Percentiles rank a stretch among this genome's conserved stretches.
Conservation (phyloP, 345 rosid species). For the Lumnitzera littorea region DNA sequence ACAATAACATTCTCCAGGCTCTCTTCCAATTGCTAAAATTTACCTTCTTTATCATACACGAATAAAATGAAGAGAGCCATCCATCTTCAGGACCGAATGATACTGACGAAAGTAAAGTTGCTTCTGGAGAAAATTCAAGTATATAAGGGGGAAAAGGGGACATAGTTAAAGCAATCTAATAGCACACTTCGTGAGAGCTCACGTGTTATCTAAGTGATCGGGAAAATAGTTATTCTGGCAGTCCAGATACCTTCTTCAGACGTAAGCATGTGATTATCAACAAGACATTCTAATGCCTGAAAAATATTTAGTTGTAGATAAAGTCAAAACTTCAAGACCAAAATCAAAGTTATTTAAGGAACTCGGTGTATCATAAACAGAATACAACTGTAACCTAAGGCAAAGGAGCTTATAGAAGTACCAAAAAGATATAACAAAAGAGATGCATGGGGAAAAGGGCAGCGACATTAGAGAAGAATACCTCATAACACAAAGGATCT, state of each 20-base stretch:
- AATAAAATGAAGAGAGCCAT: constrained; percentile 91
- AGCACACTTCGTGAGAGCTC: background rate
- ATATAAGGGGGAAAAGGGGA: background rate
- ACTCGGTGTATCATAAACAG: too few species aligned
- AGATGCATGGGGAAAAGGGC: background rate
- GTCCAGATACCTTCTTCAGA: constrained; percentile 68
- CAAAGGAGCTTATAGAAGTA: too few species aligned
- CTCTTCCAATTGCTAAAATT: background rate
- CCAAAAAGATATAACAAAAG: too few species aligned
- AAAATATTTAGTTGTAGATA: constrained; percentile 1
- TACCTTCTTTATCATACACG: constrained; percentile 92
- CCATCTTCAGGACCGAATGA: constrained; percentile 84
- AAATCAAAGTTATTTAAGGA: too few species aligned
- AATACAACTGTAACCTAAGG: too few species aligned
- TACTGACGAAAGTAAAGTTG: constrained; percentile 64
- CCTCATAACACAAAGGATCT: constrained; percentile 98
- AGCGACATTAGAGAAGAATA: constrained; percentile 14
- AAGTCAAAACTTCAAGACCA: too few species aligned
- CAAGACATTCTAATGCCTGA: constrained; percentile 95
- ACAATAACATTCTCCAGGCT: background rate
- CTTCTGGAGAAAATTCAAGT: constrained; percentile 29
- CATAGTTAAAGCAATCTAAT: background rate
- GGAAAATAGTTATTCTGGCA: constrained; percentile 5
- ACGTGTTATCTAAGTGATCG: background rate
- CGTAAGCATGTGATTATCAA: constrained; percentile 93